Conservation (phyloP, 495 filamentous ascomycete genomes). For the Aspergillus indologenus region DNA sequence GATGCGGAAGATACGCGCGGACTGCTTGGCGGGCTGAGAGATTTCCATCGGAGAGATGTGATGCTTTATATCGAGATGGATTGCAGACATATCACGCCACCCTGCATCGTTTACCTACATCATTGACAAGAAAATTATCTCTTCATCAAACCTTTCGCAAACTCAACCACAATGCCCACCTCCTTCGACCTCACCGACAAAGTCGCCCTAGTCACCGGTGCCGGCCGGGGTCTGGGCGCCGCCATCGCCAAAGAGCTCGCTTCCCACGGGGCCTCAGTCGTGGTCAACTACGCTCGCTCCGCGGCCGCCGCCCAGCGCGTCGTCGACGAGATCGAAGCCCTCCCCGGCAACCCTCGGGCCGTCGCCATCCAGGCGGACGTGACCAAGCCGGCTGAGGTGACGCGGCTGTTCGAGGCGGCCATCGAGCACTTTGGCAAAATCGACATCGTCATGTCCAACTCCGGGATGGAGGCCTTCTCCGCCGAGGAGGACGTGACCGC, state of each 20-base stretch:
- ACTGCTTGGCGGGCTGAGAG: too few species aligned
- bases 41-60: too few species aligned
- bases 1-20: too few species aligned
- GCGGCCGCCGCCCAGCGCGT: conserved; percentile 60
- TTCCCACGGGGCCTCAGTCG: conserved; percentile 65
- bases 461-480: conserved; percentile 49
- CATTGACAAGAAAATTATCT: too few species aligned
- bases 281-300: conserved; percentile 74
- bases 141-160: too few species aligned
- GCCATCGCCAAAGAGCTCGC: conserved; percentile 76
- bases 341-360: conserved; percentile 59
- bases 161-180: too few species aligned
- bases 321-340: conserved; percentile 56
- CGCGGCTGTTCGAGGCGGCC: conserved; percentile 62
- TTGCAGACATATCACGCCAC: too few species aligned
- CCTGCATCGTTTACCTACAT: too few species aligned
- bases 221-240: conserved; percentile 69
- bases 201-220: conserved; percentile 72
- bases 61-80: too few species aligned
- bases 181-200: conserved; percentile 51
- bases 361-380: conserved; percentile 75
- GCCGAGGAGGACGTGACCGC: conserved; percentile 65
- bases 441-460: conserved; percentile 68
- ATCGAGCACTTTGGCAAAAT: conserved; percentile 65
- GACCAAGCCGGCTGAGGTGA: conserved; percentile 61